Evolutionary conservation across 306 rosid genomes (phyloP), one percentile per base, ranked within the genome.

Genomic region (Hylodesmum podocarpum): DNA sequence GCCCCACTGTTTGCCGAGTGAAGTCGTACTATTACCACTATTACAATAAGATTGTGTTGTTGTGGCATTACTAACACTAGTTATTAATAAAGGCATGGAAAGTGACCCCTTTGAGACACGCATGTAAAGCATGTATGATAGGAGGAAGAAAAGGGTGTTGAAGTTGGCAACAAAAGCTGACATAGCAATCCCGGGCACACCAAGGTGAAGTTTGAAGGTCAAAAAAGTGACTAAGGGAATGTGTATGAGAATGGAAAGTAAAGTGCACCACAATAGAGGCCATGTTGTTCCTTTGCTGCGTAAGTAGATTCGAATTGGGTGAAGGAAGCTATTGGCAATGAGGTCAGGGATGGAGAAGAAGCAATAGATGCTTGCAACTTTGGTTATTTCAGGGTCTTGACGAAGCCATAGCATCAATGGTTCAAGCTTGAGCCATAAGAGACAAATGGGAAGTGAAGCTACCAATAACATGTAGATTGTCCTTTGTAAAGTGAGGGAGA

Each of bases 281-380:
- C 96, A 94, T 4, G 92, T 87, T 46, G 82, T 82, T 19, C 91
- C 90, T 79, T 86, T 84, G 50, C 90, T 87, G 9, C 97, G 89
- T 18, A 94, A 71, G 50, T 86, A 89, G 55, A 94, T 91, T 0
- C 96, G 85, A 5, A 94, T 61, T 9, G 98, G 98, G 53, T 84
- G 94, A 44, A 94, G 91, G 13, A 94, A 70, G 72, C 90, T 84
- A 5, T 89, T 89, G 1, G 93, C 87, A 0, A 91, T n/a, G 36
- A 94, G 91, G 78, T 94, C 97, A 1, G 97, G 98, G 70, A 94
- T 82, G 18, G 97, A 88, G 27, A 84, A 90, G 1, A 72, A 79
- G 70, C 97, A 91, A 70, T 89, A 94, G 22, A 89, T 40, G 81
- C 86, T 80, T 3, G 98, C 96, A 8, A 94, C 72, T 43, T 59